A percentile compares a stretch with the other conserved stretches of the same genome.
These are phyloP conservation scores for Metarhizium rileyi DNA, from an alignment of 2,329 filamentous ascomycete species.

Conservation along the genomic window DNA sequence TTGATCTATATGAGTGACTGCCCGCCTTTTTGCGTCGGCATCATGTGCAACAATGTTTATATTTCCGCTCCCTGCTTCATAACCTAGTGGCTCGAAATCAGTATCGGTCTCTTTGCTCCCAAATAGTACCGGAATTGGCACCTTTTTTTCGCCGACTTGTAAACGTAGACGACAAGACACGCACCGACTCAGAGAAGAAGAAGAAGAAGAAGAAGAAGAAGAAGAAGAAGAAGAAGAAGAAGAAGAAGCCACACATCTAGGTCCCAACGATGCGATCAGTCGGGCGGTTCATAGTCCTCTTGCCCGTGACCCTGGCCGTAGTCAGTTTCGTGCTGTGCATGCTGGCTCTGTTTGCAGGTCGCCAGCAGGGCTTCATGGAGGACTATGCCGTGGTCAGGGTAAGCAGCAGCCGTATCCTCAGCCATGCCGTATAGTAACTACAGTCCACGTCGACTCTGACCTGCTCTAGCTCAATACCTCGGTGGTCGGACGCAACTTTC, in stretches of 20 bases:
- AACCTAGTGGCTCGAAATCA: too few species aligned
- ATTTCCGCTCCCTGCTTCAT: too few species aligned
- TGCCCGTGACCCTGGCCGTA: slow-evolving; percentile 28
- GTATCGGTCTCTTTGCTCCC: too few species aligned
- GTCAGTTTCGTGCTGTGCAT: slow-evolving; percentile 29
- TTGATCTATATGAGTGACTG: background rate
- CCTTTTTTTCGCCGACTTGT: too few species aligned
- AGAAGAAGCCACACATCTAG: background rate
- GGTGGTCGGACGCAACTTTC: slow-evolving; percentile 26
- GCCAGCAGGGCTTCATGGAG: slow-evolving; percentile 32
- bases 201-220: too few species aligned
- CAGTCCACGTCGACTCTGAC: background rate
- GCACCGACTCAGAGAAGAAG: too few species aligned
- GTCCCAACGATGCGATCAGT: slow-evolving; percentile 1
- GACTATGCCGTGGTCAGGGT: slow-evolving; percentile 32
- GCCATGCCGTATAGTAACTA: background rate
- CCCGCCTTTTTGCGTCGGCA: background rate
- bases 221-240: background rate
- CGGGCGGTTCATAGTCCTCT: slow-evolving; percentile 17
- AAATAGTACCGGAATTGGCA: too few species aligned
- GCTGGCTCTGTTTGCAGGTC: slow-evolving; percentile 31
- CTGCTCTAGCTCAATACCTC: slow-evolving; percentile 26
- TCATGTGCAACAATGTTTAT: background rate
- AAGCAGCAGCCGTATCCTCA: slow-evolving; percentile 7
- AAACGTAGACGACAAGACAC: too few species aligned